Evolutionary conservation across 2,329 filamentous ascomycete genomes (phyloP).

Genomic region (Myriosclerotinia scirpicola): DNA sequence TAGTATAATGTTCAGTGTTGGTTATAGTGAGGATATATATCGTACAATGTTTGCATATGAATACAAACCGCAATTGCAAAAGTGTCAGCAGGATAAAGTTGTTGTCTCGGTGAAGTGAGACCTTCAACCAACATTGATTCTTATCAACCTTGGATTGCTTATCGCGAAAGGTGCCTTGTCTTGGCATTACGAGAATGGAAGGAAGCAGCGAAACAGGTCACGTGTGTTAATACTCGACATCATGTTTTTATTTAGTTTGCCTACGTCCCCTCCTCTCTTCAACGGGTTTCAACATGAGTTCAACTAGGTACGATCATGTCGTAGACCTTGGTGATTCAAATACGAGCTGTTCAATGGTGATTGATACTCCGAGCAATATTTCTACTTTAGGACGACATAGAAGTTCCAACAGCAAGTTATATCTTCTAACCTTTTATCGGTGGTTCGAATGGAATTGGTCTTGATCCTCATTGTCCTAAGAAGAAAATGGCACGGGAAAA

Average conservation of each 20-base stretch:
- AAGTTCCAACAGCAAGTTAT: no score
- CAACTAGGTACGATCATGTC: no score
- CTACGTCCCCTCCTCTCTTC: no score
- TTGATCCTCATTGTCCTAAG: no score
- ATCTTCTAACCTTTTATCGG: no score
- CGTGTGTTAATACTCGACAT: not conserved
- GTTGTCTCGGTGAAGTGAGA: not conserved
- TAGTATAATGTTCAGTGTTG: not conserved
- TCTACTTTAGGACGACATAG: no score
- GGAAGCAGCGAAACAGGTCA: not conserved
- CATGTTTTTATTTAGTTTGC: not conserved
- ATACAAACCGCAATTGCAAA: not conserved
- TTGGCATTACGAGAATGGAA: conserved; percentile 12
- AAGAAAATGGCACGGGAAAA: no score
- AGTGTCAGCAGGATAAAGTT: not conserved
- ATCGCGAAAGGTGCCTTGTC: not conserved
- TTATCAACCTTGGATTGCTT: not conserved
- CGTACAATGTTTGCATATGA: not conserved
- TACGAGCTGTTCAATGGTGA: no score
- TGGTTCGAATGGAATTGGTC: no score
- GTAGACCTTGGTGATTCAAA: no score
- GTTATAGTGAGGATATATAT: not conserved
- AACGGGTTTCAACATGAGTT: no score
- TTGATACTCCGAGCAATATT: no score
- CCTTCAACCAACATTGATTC: not conserved